These are phyloP conservation scores for Naegleria gruberi DNA, from an alignment of 208 protist genomes.

Conservation along the genomic window DNA sequence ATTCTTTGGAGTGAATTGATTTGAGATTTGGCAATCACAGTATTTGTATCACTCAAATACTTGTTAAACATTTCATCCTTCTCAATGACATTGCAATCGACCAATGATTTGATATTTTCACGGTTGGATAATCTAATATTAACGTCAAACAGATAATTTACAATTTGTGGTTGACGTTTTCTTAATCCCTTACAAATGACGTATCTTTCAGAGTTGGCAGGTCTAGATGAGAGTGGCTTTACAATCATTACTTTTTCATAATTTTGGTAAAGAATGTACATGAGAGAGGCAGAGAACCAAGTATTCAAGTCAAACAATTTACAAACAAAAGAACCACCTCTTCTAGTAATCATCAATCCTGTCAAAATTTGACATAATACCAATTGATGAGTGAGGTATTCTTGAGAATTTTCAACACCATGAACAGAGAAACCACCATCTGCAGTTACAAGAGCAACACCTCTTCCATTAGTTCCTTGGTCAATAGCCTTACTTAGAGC, in stretches of 20 bases:
- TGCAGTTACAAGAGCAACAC: conserved; percentile 32
- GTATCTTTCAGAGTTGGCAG: conserved; percentile 48
- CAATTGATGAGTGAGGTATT: conserved; percentile 31
- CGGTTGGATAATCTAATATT: not conserved
- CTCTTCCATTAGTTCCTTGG: conserved; percentile 33
- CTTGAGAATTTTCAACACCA: conserved; percentile 37
- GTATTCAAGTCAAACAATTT: conserved; percentile 45
- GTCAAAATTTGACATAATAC: conserved; percentile 43
- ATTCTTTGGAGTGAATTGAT: not conserved
- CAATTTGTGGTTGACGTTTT: not conserved
- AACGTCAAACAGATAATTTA: not conserved
- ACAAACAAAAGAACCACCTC: conserved; percentile 43
- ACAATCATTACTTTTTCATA: conserved; percentile 40
- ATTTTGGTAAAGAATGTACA: conserved; percentile 36
- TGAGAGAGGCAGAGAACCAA: conserved; percentile 36
- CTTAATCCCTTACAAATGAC: conserved; percentile 31
- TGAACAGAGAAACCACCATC: conserved; percentile 37
- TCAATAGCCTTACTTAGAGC: conserved; percentile 15
- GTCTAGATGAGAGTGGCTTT: conserved; percentile 40
- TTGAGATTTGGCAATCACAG: not conserved
- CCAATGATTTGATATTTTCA: not conserved
- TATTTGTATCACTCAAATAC: not conserved
- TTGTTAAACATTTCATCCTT: not conserved
- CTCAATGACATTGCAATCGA: not conserved
- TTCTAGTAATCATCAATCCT: conserved; percentile 27